A percentile compares a stretch with the other conserved stretches of the same genome.
phyloP scores from a whole-genome alignment of 148 eudicot species.

The Vaccinium corymbosum region DNA sequence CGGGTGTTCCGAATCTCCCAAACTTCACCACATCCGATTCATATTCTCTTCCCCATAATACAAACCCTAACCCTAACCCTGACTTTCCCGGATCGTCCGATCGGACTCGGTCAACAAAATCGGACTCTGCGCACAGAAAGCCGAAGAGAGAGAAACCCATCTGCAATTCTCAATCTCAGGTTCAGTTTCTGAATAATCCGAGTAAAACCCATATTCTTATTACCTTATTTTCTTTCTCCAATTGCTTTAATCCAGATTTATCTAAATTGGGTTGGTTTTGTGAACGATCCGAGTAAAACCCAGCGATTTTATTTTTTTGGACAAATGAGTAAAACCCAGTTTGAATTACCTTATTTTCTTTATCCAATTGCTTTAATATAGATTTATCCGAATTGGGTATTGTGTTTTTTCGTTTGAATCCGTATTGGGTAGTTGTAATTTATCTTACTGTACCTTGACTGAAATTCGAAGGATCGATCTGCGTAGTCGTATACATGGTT shows the following conservation, averaged over 20 bases:
- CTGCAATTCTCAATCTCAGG: not conserved
- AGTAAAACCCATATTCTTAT: not conserved
- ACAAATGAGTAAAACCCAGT: too few relatives aligned
- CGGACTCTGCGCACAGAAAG: not conserved
- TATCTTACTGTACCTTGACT: not conserved
- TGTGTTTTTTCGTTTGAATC: not conserved
- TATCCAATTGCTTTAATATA: not conserved
- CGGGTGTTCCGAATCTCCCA: conserved; percentile 9
- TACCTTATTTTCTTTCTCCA: not conserved
- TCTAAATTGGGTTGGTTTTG: not conserved
- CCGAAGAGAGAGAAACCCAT: not conserved
- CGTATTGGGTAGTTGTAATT: not conserved
- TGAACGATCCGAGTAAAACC: too few relatives aligned
- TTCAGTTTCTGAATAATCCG: not conserved
- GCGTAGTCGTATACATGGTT: not conserved
- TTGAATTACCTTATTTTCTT: not conserved
- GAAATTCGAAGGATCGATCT: not conserved
- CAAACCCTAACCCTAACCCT: conserved; percentile 1
- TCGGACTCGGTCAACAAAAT: not conserved
- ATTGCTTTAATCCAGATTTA: not conserved
- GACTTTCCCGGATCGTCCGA: conserved; percentile 13
- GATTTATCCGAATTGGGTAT: not conserved
- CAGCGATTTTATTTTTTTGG: not conserved
- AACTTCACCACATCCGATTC: not conserved
- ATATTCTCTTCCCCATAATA: not conserved